Base-by-base conservation (phyloP, 768 basidiomycete genomes). In the Trametes meyenii region DNA sequence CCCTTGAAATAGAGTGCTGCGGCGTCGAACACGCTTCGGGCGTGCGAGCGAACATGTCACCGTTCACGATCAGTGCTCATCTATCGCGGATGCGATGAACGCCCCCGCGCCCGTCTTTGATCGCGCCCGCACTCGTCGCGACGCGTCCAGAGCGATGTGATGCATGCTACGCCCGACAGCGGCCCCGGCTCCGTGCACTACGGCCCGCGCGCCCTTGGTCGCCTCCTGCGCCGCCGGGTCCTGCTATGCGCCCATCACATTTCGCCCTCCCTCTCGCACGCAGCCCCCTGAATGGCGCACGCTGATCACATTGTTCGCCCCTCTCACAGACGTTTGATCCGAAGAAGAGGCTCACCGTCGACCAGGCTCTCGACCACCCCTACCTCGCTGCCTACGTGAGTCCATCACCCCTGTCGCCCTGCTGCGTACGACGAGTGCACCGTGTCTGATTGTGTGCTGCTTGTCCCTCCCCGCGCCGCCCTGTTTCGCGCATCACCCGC, bases 311-410 rank as follows among this genome's bases (percentile, higher is more conserved):
- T n/a, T n/a, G n/a, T n/a, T n/a, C 50, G 19, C 26, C 17, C n/a
- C 62, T 24, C 53, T 24, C 24, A 17, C 62, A 86, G 85, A 93
- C 93, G 1, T 96, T 96, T 72, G 92, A 94, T 70, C 91, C 92
- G 2, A 91, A 87, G 76, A 92, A 90, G 74, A 83, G 94, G 48
- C 79, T 90, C 76, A 88, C 88, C 3, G 90, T 94, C 19, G 88
- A 92, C 66, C 83, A 93, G 69, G 92, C 91, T 16, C 79, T 96
- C 24, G 82, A 83, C 53, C 92, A 95, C 69, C 91, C 93, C 2
- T 94, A 93, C 71, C 82, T 92, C 51, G 78, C 85, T 40, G 86
- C 91, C 57, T 92, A 92, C 71, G 88, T 87, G 61, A 59, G 83
- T 77, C 23, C 29, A 33, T 33, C 29, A 33, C 29, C 29, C 29